Evolutionary conservation across 306 rosid genomes (phyloP).

Genomic region (Clitoria ternatea): DNA sequence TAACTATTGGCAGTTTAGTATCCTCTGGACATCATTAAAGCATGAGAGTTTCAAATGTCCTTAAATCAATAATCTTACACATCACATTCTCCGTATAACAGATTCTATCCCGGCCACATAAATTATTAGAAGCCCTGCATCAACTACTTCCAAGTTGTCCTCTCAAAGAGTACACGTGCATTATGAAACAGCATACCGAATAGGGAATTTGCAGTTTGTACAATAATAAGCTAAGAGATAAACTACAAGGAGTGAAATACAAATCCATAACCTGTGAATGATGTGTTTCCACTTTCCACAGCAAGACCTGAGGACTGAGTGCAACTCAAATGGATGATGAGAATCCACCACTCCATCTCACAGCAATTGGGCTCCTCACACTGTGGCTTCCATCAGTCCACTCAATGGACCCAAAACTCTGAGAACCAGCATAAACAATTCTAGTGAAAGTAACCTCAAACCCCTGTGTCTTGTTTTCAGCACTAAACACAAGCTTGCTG

Average conservation of each 20-base stretch:
- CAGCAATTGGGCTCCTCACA: slow-evolving; percentile 81
- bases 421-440: slow-evolving; percentile 15
- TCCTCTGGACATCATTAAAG: neutral
- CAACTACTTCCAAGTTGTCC: neutral
- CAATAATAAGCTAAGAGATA: slow-evolving; percentile 11
- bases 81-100: neutral
- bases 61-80: neutral
- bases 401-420: slow-evolving; percentile 64
- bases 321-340: slow-evolving; percentile 51
- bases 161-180: slow-evolving; percentile 6
- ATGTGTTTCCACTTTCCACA: neutral
- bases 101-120: neutral
- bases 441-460: slow-evolving; percentile 57
- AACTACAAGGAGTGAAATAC: slow-evolving; percentile 20
- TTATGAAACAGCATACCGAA: neutral
- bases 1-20: neutral
- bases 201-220: slow-evolving; percentile 1
- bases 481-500: slow-evolving; percentile 49
- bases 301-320: slow-evolving; percentile 14
- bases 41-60: neutral
- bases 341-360: slow-evolving; percentile 36
- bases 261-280: slow-evolving; percentile 24
- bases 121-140: slow-evolving; percentile 3
- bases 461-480: slow-evolving; percentile 38
- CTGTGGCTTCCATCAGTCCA: slow-evolving; percentile 71